These are phyloP conservation scores for Termitomyces sp. DNA, from an alignment of 768 basidiomycete species.

Conservation along the genomic window DNA sequence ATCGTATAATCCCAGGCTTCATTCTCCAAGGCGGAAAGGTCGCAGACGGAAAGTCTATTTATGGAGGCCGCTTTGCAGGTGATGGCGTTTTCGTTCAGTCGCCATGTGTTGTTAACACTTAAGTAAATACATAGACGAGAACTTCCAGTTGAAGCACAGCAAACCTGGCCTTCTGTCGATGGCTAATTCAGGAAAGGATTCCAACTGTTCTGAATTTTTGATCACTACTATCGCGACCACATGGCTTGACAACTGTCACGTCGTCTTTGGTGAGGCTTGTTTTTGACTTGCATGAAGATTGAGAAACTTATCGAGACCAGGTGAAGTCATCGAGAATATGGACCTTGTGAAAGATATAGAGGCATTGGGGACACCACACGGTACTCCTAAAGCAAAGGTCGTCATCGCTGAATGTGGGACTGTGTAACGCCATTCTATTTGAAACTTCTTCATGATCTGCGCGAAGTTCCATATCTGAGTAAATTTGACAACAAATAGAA, in stretches of 20 bases:
- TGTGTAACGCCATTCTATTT: conserved; percentile 6
- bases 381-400: conserved; percentile 40
- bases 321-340: conserved; percentile 61
- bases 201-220: conserved; percentile 83
- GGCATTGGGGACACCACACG: conserved; percentile 33
- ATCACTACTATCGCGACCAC: conserved; percentile 69
- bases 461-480: no score
- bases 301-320: conserved; percentile 23
- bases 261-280: conserved; percentile 25
- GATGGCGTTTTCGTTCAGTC: conserved; percentile 24
- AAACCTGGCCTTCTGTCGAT: conserved; percentile 65
- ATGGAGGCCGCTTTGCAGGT: conserved; percentile 77
- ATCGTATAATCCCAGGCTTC: conserved; percentile 71
- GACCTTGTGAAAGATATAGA: conserved; percentile 64
- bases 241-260: conserved; percentile 48
- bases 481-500: no score
- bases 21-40: conserved; percentile 90
- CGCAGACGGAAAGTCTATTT: conserved; percentile 78
- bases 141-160: conserved; percentile 69
- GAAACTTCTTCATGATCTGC: neutral
- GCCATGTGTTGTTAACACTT: conserved; percentile 16
- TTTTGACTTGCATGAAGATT: neutral
- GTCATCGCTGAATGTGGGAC: conserved; percentile 39
- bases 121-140: conserved; percentile 57
- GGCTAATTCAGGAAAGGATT: conserved; percentile 83